These are phyloP conservation scores for Ophiostoma himal-ulmi DNA, from an alignment of 2,329 filamentous ascomycete species.

Conservation along the genomic window DNA sequence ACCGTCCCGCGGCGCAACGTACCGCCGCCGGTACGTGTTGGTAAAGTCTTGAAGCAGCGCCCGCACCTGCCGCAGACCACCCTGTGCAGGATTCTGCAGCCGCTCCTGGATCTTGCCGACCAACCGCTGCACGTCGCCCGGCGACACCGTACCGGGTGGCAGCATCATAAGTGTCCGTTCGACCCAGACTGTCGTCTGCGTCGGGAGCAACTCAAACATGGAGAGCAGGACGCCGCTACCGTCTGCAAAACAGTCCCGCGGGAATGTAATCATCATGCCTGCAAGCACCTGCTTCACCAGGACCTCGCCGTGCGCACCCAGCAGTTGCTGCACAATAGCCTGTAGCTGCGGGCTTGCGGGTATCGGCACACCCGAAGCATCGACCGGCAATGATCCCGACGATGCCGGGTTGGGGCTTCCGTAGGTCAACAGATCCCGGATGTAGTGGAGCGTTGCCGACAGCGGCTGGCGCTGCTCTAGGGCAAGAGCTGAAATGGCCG, in stretches of 20 bases:
- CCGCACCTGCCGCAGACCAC: conserved; percentile 68
- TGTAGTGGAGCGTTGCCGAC: conserved; percentile 84
- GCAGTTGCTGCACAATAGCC: conserved; percentile 64
- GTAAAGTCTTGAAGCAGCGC: conserved; percentile 92
- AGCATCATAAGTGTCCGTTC: conserved; percentile 77
- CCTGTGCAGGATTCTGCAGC: conserved; percentile 26
- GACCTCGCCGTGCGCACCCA: conserved; percentile 64
- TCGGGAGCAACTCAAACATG: conserved; percentile 79
- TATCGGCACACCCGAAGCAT: not conserved
- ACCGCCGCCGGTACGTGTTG: conserved; percentile 84
- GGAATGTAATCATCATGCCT: conserved; percentile 99
- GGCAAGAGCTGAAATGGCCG: conserved; percentile 77
- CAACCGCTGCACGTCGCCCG: conserved; percentile 73
- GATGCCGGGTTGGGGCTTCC: conserved; percentile 67
- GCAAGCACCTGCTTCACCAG: conserved; percentile 86
- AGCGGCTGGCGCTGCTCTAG: conserved; percentile 89
- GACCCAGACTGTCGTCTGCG: conserved; percentile 75
- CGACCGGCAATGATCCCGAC: conserved; percentile 34
- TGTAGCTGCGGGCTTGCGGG: conserved; percentile 54
- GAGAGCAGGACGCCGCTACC: conserved; percentile 87
- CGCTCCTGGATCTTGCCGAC: conserved; percentile 75
- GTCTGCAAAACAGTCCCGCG: conserved; percentile 89
- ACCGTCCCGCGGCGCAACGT: conserved; percentile 91
- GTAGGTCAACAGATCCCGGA: conserved; percentile 86
- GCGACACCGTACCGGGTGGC: conserved; percentile 72